These are phyloP conservation scores for Lyophyllum semitale DNA, from an alignment of 768 basidiomycete genomes.

Conservation along the genomic window DNA sequence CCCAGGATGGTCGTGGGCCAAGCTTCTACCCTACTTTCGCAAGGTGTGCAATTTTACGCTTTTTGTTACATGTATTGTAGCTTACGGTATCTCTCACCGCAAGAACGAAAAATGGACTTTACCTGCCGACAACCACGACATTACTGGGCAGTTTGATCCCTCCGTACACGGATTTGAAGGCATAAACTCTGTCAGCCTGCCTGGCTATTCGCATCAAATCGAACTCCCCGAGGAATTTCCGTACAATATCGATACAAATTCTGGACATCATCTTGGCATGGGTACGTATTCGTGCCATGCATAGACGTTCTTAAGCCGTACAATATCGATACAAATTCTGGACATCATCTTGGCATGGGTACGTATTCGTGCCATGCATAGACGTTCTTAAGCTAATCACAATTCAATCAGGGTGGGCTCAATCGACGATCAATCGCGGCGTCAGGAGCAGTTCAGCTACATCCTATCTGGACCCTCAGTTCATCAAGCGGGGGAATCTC, in stretches of 20 bases:
- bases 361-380: no score
- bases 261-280: background rate
- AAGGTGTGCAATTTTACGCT: no score
- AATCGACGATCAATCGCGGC: slow-evolving; percentile 22
- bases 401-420: slow-evolving; percentile 13
- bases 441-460: slow-evolving; percentile 30
- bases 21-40: slow-evolving; percentile 24
- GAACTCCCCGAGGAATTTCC: no score
- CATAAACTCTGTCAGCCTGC: slow-evolving; percentile 22
- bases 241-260: no score
- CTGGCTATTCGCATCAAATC: no score
- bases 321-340: slow-evolving; percentile 23
- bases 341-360: background rate
- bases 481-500: slow-evolving; percentile 27
- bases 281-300: background rate
- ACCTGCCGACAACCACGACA: slow-evolving; percentile 33
- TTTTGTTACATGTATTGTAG: background rate
- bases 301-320: no score
- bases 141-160: slow-evolving; percentile 32
- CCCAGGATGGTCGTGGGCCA: slow-evolving; percentile 34
- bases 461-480: slow-evolving; percentile 30
- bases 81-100: background rate
- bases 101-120: slow-evolving; percentile 28
- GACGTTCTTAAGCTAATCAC: no score
- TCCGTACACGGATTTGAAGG: slow-evolving; percentile 25